A percentile compares a stretch with the other conserved stretches of the same genome.
phyloP scores from a whole-genome alignment of 1,284 basidiomycete species.

The Schizophyllum amplum region DNA sequence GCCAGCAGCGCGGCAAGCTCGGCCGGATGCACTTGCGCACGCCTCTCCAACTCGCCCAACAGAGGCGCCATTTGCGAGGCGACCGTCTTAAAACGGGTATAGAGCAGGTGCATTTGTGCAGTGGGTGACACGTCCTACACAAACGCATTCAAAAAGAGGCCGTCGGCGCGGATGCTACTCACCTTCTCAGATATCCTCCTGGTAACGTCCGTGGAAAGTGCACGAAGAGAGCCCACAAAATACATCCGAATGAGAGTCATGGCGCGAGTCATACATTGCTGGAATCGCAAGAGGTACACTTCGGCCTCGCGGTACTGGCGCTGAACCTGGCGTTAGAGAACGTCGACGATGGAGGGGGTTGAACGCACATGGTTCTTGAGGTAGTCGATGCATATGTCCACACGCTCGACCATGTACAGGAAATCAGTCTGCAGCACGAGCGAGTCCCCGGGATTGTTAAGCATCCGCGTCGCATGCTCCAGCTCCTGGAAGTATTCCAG shows the following conservation, averaged over 20 bases:
- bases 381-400: constrained; percentile 88
- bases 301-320: constrained; percentile 86
- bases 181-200: constrained; percentile 72
- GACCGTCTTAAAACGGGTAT: constrained; percentile 77
- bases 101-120: constrained; percentile 78
- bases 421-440: constrained; percentile 86
- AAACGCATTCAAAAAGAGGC: neutral
- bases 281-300: constrained; percentile 85
- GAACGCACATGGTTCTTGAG: constrained; percentile 72
- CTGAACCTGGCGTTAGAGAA: constrained; percentile 31
- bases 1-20: constrained; percentile 70
- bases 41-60: constrained; percentile 75
- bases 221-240: constrained; percentile 76
- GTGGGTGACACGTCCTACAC: constrained; percentile 71
- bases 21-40: constrained; percentile 63
- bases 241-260: constrained; percentile 96
- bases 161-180: neutral
- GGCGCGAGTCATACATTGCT: constrained; percentile 91
- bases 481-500: constrained; percentile 90
- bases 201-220: constrained; percentile 66
- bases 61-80: constrained; percentile 68
- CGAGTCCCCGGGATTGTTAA: constrained; percentile 87
- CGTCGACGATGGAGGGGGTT: neutral
- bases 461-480: constrained; percentile 81
- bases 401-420: constrained; percentile 86